These are phyloP conservation scores for Xerocomus tenax DNA, from an alignment of 1,284 basidiomycete species.

Conservation along the genomic window DNA sequence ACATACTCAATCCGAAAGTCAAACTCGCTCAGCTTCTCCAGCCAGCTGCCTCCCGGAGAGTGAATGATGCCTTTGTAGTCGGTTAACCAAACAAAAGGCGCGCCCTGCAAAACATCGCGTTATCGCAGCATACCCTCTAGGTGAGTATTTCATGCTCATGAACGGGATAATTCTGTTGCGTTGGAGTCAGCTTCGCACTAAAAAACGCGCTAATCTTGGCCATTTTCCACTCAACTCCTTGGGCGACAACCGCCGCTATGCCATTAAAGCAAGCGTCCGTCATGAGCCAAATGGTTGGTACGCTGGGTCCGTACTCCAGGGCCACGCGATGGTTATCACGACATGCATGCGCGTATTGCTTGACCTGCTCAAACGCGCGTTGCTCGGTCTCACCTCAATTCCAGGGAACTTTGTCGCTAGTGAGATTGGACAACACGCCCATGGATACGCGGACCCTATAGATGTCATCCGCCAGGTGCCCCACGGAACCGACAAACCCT, in stretches of 20 bases:
- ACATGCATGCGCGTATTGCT: conserved; percentile 17
- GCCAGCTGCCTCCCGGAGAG: conserved; percentile 32
- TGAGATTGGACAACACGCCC: conserved; percentile 26
- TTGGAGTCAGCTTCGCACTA: neutral
- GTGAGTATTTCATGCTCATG: conserved; percentile 16
- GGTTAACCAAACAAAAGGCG: conserved; percentile 29
- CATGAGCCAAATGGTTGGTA: neutral
- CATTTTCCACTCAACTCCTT: neutral
- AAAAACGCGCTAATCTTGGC: neutral
- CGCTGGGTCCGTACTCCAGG: neutral
- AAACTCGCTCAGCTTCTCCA: conserved; percentile 23
- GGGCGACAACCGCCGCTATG: neutral
- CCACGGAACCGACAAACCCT: conserved; percentile 29
- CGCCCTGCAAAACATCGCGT: conserved; percentile 20
- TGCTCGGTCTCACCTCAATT: conserved; percentile 31
- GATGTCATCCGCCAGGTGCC: conserved; percentile 27
- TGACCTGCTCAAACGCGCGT: conserved; percentile 32
- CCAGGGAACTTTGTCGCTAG: conserved; percentile 22
- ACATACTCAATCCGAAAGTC: conserved; percentile 4
- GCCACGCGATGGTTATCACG: conserved; percentile 23
- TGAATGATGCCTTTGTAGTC: conserved; percentile 34
- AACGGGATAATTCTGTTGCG: conserved; percentile 29
- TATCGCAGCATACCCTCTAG: conserved; percentile 15
- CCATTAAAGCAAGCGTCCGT: neutral
- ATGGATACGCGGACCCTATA: conserved; percentile 21